These are phyloP conservation scores for Xylaria intraflava DNA, from an alignment of 495 filamentous ascomycete species.

Conservation along the genomic window DNA sequence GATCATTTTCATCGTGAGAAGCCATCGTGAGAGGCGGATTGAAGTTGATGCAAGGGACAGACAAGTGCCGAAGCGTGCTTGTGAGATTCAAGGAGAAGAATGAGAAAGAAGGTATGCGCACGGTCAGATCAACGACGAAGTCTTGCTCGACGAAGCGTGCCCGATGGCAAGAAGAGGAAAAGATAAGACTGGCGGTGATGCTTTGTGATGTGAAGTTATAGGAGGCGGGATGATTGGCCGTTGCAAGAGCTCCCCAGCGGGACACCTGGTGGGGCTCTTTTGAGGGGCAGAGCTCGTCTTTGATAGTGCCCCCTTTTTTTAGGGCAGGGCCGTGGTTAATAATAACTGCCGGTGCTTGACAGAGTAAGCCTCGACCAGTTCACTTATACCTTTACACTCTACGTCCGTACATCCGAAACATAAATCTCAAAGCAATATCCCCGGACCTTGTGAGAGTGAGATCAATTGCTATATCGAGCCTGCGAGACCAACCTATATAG, in stretches of 20 bases:
- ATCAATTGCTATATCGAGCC: too few relatives aligned
- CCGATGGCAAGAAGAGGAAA: constrained; percentile 4
- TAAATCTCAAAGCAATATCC: too few relatives aligned
- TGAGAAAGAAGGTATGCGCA: not conserved
- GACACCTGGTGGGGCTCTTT: constrained; percentile 13
- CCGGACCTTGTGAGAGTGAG: too few relatives aligned
- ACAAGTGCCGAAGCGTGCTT: constrained; percentile 1
- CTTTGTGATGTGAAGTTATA: constrained; percentile 14
- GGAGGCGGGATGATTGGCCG: constrained; percentile 12
- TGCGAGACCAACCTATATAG: too few relatives aligned
- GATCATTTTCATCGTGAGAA: constrained; percentile 70
- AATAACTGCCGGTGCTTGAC: too few relatives aligned
- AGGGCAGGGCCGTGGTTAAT: not conserved
- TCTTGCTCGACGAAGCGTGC: not conserved
- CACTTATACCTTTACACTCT: too few relatives aligned
- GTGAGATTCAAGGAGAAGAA: not conserved
- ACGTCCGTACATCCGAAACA: too few relatives aligned
- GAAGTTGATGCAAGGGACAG: not conserved
- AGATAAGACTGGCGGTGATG: constrained; percentile 14
- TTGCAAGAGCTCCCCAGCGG: constrained; percentile 12
- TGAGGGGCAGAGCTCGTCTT: constrained; percentile 14
- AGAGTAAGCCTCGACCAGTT: too few relatives aligned
- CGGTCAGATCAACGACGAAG: not conserved
- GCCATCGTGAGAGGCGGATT: constrained; percentile 49
- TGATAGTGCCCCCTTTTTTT: not conserved